Base-by-base conservation (phyloP, 2,329 filamentous ascomycete species). In the Alternaria sp. region DNA sequence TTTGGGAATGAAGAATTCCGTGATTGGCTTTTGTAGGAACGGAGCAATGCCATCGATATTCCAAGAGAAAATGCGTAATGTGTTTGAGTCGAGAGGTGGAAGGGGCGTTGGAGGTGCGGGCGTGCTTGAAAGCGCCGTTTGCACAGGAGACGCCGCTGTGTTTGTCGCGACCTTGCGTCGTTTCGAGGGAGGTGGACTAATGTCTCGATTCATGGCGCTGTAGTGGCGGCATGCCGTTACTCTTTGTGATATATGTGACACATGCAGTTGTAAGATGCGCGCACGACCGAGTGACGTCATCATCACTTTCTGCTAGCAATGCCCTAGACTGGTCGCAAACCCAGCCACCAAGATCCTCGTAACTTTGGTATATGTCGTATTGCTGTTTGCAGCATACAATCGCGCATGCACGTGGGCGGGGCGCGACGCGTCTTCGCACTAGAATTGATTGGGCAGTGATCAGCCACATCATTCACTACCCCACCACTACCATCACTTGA, bases 31-130 rank as follows among this genome's bases (percentile, higher is more conserved):
- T 49, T 81, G 77, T 1, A 77, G 52, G 50, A 85, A 82, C 1
- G 83, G 81, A 5, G 69, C 66, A 43, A 85, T 82, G 56, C 83
- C 82, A 65, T 85, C 84, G 67, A 85, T 73, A 67, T 85, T 85
- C 83, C 83, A 85, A 10, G 81, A 81, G 69, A 81, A 83, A 26
- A 85, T 77, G 6, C 72, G 72, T 11, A 83, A 67, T 8, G 58
- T 54, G 36, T 69, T 46, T n/a, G 51, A 12, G 12, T 61, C 26
- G 17, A 62, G 40, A 28, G 45, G 28, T 25, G 66, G 61, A 10
- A 63, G 51, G 19, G 25, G 25, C 46, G 54, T 30, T 54, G 57
- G 54, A 21, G 58, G 17, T 50, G 54, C 28, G 52, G 59, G 55
- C 21, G 58, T 25, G n/a, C 13, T 21, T 25, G 57, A 12, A 10